Evolutionary conservation across 768 basidiomycete genomes (phyloP).

Genomic region (Exidia glandulosa): DNA sequence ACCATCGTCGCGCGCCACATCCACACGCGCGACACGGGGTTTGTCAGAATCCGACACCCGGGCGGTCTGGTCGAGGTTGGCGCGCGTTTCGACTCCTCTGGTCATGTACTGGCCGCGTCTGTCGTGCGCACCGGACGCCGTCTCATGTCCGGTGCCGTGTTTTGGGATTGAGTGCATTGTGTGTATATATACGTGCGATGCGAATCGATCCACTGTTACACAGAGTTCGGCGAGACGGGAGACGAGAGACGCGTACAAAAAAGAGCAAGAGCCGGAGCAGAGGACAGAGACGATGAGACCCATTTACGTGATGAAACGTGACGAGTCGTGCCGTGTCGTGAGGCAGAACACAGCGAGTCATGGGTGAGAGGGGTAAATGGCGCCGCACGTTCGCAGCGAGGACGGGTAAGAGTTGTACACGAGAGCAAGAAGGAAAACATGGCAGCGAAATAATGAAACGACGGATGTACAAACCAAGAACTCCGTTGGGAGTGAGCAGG

Average conservation of each 20-base stretch:
- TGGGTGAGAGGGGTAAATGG: neutral
- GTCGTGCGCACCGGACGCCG: constrained; percentile 59
- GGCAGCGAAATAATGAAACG: no score
- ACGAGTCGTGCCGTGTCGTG: neutral
- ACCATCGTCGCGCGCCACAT: constrained; percentile 47
- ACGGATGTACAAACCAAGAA: no score
- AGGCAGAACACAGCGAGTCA: neutral
- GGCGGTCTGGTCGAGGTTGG: constrained; percentile 60
- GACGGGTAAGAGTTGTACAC: no score
- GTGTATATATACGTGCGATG: neutral
- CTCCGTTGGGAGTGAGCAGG: no score
- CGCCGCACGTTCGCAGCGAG: neutral
- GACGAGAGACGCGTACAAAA: neutral
- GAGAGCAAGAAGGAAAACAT: no score
- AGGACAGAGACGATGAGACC: neutral
- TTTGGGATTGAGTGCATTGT: constrained; percentile 32
- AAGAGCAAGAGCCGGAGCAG: neutral
- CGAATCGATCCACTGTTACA: neutral
- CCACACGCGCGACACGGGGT: constrained; percentile 15
- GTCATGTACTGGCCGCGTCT: constrained; percentile 43
- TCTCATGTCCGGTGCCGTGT: constrained; percentile 61
- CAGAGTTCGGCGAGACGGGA: neutral
- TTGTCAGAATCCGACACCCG: constrained; percentile 49
- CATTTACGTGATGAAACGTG: neutral
- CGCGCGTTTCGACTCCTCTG: constrained; percentile 36